Base-by-base conservation (phyloP, 2,329 filamentous ascomycete genomes). In the Trichoderma gracile region DNA sequence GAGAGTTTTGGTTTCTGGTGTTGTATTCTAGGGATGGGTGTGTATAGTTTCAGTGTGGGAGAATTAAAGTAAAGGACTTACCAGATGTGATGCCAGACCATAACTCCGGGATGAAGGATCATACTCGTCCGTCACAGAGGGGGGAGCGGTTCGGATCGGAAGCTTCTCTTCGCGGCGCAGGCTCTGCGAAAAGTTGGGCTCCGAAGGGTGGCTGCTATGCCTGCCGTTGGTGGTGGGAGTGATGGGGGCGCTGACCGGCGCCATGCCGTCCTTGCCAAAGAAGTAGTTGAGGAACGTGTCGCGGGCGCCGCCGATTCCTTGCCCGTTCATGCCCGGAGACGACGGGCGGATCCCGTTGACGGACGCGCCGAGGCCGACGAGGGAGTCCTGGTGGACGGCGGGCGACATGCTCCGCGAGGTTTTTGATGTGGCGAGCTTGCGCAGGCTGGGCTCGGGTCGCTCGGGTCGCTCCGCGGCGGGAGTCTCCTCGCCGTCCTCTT, bases 241-340 rank as follows among this genome's bases (percentile, higher is more conserved):
- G 4, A 74, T 80, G 73, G 66, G 80, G 72, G 65, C 30, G 38
- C 45, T 81, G 79, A 63, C 65, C 4, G 71, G 70, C 45, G 72
- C 71, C 27, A 85, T 82, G 53, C 91, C 91, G 67, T 99, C 95
- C 75, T 99, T 98, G 71, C 95, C 93, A 73, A 99, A 99, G 79
- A 99, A 99, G 78, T 99, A 99, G 78, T 94, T 98, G 67, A 99
- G 78, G 81, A 99, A 99, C 0, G 93, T 96, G 78, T 99, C 95
- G 67, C 89, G 86, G 46, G 91, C 86, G 66, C 81, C 85, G 64
- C 88, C 88, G 56, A 84, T 75, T 5, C 80, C 80, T 68, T 86
- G 85, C 27, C 81, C 81, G 68, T 86, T 86, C 67, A 90, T 84
- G 61, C 84, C 82, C 30, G 86, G 82, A 19, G 75, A 75, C n/a